Percentiles rank a stretch among this genome's conserved stretches.
Evolutionary conservation across 768 basidiomycete genomes (phyloP).

Genomic region (Psilocybe cubensis): DNA sequence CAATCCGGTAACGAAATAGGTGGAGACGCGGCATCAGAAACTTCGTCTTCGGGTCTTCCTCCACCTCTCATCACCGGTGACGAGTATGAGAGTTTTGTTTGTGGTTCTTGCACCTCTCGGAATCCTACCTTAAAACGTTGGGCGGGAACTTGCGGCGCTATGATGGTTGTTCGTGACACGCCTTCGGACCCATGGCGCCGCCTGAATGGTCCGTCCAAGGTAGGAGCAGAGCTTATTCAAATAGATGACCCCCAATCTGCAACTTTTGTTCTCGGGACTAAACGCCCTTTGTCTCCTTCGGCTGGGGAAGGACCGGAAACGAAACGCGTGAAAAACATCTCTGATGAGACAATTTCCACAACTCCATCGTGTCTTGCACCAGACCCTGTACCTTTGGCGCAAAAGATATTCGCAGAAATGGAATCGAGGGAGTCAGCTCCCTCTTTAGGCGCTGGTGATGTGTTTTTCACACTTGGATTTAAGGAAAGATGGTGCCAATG

Average conservation of each 20-base stretch:
- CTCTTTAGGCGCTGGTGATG: constrained; percentile 63
- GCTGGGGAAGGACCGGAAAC: constrained; percentile 36
- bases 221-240: constrained; percentile 26
- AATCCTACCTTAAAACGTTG: constrained; percentile 57
- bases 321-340: constrained; percentile 37
- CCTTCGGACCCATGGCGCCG: constrained; percentile 54
- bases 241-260: constrained; percentile 28
- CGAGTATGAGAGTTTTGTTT: constrained; percentile 80
- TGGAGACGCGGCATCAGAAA: constrained; percentile 59
- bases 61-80: constrained; percentile 66
- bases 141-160: constrained; percentile 70
- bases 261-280: constrained; percentile 36
- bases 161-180: constrained; percentile 65
- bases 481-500: constrained; percentile 84
- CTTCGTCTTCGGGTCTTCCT: constrained; percentile 67
- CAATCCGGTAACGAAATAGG: constrained; percentile 29
- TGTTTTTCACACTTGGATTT: constrained; percentile 77
- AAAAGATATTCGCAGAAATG: constrained; percentile 42
- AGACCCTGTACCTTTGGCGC: constrained; percentile 45
- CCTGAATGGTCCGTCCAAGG: constrained; percentile 36
- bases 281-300: constrained; percentile 54
- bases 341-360: constrained; percentile 19
- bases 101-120: constrained; percentile 65
- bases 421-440: constrained; percentile 23
- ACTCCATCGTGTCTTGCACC: constrained; percentile 59